A percentile compares a stretch with the other conserved stretches of the same genome.
These are phyloP conservation scores for Claviceps monticola DNA, from an alignment of 2,329 filamentous ascomycete genomes.

Conservation along the genomic window DNA sequence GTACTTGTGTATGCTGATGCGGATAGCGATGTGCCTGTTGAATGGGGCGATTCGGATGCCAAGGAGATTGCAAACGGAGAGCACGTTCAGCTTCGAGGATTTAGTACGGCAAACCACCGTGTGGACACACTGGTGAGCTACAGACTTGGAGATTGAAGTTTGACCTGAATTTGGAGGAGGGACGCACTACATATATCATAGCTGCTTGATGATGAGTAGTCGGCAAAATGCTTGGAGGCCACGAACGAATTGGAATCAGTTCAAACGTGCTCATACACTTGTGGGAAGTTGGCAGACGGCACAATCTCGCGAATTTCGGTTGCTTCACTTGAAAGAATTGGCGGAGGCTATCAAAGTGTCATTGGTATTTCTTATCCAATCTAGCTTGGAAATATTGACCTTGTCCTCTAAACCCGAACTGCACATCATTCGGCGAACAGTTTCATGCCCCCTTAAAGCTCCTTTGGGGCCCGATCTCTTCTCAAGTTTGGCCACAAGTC, in stretches of 20 bases:
- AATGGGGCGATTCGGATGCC: slow-evolving; percentile 97
- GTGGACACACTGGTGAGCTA: slow-evolving; percentile 96
- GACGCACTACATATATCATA: no score
- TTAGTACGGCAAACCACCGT: slow-evolving; percentile 86
- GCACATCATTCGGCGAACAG: background rate
- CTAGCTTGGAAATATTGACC: background rate
- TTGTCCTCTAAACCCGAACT: background rate
- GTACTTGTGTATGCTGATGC: slow-evolving; percentile 96
- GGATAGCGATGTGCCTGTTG: slow-evolving; percentile 88
- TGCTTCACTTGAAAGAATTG: background rate
- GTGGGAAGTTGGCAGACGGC: background rate
- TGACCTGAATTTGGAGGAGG: no score
- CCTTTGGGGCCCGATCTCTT: background rate
- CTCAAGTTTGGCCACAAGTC: background rate
- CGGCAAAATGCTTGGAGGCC: background rate
- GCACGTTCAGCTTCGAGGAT: slow-evolving; percentile 87
- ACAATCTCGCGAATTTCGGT: background rate
- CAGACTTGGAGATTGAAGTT: slow-evolving; percentile 36
- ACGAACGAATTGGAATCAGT: background rate
- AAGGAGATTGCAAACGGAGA: slow-evolving; percentile 93
- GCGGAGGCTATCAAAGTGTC: background rate
- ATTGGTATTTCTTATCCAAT: background rate
- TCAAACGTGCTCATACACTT: background rate
- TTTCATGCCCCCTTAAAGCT: background rate
- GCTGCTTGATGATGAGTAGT: background rate